Conservation (phyloP, 2,329 filamentous ascomycete species). For the Arthroderma sp. region DNA sequence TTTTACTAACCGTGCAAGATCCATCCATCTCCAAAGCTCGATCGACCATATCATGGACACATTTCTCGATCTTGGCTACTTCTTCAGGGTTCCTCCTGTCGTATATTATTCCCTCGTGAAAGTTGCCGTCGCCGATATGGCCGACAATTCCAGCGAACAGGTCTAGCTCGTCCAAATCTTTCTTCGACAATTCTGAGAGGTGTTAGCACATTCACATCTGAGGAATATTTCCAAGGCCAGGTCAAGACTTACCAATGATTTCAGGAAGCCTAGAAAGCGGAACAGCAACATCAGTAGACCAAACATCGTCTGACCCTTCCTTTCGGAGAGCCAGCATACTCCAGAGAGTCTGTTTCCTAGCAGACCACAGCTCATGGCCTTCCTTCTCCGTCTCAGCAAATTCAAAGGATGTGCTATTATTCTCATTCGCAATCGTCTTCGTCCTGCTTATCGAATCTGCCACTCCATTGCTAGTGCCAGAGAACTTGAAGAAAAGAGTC, state of each 20-base stretch:
- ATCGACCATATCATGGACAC: constrained; percentile 80
- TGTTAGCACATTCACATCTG: constrained; percentile 10
- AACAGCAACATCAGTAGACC: constrained; percentile 51
- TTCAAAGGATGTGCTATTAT: constrained; percentile 45
- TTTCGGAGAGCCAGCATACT: constrained; percentile 47
- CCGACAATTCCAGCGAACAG: constrained; percentile 80
- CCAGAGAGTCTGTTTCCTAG: constrained; percentile 50
- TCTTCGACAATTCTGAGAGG: constrained; percentile 62
- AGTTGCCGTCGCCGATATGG: constrained; percentile 88
- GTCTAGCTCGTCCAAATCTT: constrained; percentile 74
- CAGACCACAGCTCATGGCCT: constrained; percentile 47
- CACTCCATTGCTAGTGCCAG: constrained; percentile 66
- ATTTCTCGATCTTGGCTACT: constrained; percentile 61
- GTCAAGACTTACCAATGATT: constrained; percentile 41
- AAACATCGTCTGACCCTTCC: constrained; percentile 44
- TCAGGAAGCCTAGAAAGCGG: constrained; percentile 50
- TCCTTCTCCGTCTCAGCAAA: constrained; percentile 45
- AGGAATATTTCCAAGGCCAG: neutral
- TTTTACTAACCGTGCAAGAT: constrained; percentile 54
- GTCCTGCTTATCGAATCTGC: constrained; percentile 63
- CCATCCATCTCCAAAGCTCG: constrained; percentile 90
- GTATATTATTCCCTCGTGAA: constrained; percentile 88
- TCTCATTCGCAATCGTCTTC: constrained; percentile 51
- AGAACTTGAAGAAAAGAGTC: constrained; percentile 45
- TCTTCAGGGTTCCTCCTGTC: constrained; percentile 58